Base-by-base conservation (phyloP, 768 basidiomycete species). In the Tricholoma terreum region DNA sequence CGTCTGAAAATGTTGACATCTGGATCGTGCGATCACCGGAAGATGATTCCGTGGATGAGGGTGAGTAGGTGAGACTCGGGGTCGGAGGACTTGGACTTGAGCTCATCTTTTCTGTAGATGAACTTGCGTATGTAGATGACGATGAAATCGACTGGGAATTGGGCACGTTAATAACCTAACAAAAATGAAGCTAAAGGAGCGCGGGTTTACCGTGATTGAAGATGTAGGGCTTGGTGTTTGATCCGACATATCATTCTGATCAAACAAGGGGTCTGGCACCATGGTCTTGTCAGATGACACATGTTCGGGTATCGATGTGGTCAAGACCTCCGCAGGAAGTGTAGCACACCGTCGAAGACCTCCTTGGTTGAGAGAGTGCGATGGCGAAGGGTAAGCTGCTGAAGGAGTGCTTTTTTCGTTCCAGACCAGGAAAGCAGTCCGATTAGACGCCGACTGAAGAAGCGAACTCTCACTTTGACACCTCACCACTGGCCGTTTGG, bases 11-110 rank as follows among this genome's bases (percentile, higher is more conserved):
- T 0, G 70, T 75, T 14, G 77, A 69, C 79, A 84, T 80, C 61
- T 85, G 84, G 21, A 84, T 72, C 0, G 82, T 85, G 21, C 77
- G 77, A 61, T 84, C 83, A 48, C 77, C 71, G 5, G 80, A 80
- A 11, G 76, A 77, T 0, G 81, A 85, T 55, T 83, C 84, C 1
- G 83, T 84, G 3, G 84, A 80, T 1, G 83, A 79, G 0, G 85
- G 85, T 0, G 85, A 86, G 50, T 82, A 81, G 10, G 75, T 79
- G 36, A 87, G 79, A 17, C 76, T 73, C 0, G 85, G 85, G 0
- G 83, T 84, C n/a, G 79, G 71, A 9, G 84, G 82, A 60, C 77
- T 79, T 9, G 71, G 78, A 59, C 66, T 75, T 22, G 65, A 64
- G 46, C 65, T 67, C 42, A 63, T 57, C 30, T 55, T 61, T 21